These are phyloP conservation scores for Sugiyamaella pinicola DNA, from an alignment of 1,139 yeast genomes.

Conservation along the genomic window DNA sequence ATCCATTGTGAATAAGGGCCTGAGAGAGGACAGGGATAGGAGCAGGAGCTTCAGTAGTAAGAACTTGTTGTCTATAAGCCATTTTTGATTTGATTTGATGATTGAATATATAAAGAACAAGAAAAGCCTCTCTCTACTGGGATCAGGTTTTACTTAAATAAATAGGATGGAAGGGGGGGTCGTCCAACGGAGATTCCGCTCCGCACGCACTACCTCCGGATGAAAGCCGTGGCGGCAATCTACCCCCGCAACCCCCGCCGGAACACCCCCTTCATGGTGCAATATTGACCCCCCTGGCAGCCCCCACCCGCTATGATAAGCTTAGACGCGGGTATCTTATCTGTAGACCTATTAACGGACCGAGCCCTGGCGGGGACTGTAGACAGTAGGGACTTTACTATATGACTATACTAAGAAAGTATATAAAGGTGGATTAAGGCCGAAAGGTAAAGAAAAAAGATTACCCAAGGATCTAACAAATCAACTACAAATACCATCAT, in stretches of 20 bases:
- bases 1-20: slow-evolving; percentile 53
- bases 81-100: slow-evolving; percentile 5
- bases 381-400: not conserved
- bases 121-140: not conserved
- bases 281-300: not conserved
- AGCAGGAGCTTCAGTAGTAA: slow-evolving; percentile 34
- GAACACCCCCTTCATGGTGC: not conserved
- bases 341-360: not conserved
- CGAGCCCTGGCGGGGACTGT: not conserved
- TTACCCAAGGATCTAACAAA: not conserved
- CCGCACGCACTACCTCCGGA: no score
- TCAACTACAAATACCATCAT: slow-evolving; percentile 1
- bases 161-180: not conserved
- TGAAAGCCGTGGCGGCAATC: no score
- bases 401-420: not conserved
- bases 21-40: slow-evolving; percentile 47
- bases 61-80: slow-evolving; percentile 29
- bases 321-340: no score
- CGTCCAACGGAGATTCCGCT: no score
- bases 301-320: slow-evolving; percentile 1
- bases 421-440: slow-evolving; percentile 5
- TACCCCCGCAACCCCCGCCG: slow-evolving; percentile 1
- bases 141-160: not conserved
- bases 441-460: not conserved
- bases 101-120: not conserved